Percentiles rank a stretch among this genome's conserved stretches.
These are phyloP conservation scores for Phenoliferia sp. DNA, from an alignment of 1,284 basidiomycete species.

Conservation along the genomic window DNA sequence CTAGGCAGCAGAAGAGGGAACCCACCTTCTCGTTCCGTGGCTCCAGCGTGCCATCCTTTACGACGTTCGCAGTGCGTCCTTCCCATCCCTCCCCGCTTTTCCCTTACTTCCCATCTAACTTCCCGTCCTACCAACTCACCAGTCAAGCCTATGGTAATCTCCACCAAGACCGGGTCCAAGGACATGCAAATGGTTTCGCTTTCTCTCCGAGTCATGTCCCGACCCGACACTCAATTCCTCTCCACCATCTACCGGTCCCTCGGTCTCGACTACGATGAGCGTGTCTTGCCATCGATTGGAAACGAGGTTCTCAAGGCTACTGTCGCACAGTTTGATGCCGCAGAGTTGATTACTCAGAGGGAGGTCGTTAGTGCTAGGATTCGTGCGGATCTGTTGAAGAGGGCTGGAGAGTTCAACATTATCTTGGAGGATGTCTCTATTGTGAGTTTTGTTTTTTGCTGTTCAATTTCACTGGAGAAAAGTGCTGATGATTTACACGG, in stretches of 20 bases:
- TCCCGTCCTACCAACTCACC: background rate
- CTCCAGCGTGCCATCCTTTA: conserved; percentile 88
- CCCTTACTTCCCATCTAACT: background rate
- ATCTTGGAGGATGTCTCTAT: conserved; percentile 96
- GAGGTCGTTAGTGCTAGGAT: conserved; percentile 84
- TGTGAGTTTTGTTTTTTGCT: conserved; percentile 50
- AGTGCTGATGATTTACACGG: background rate
- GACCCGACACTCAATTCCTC: conserved; percentile 84
- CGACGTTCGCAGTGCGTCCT: conserved; percentile 74
- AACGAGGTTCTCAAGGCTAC: conserved; percentile 98
- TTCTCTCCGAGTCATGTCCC: conserved; percentile 89
- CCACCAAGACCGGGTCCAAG: conserved; percentile 92
- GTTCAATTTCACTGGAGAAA: background rate
- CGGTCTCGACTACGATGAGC: conserved; percentile 92
- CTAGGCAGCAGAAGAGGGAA: conserved; percentile 82
- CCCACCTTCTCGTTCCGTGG: conserved; percentile 94
- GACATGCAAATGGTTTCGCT: conserved; percentile 96
- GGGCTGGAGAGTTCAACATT: conserved; percentile 95
- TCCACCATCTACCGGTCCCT: conserved; percentile 92
- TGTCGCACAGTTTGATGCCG: conserved; percentile 97
- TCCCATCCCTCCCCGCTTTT: background rate
- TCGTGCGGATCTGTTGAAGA: conserved; percentile 82
- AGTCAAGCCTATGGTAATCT: conserved; percentile 67
- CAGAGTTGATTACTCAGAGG: conserved; percentile 75
- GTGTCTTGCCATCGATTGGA: conserved; percentile 56